These are phyloP conservation scores for Peniophora sp. DNA, from an alignment of 1,284 basidiomycete species.

Conservation along the genomic window DNA sequence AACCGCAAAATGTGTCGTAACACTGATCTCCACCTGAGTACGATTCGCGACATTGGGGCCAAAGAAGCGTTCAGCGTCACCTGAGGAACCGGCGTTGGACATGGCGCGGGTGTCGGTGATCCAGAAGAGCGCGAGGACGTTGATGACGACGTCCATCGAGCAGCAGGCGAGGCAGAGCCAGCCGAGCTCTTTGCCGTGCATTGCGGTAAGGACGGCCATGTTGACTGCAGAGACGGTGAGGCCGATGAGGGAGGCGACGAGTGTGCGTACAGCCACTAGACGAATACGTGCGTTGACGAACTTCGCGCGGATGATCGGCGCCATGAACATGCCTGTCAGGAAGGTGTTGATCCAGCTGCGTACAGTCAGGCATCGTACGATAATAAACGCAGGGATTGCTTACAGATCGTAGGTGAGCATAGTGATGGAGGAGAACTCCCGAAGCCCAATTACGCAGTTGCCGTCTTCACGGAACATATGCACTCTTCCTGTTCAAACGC, in stretches of 20 bases:
- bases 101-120: no score
- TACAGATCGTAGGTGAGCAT: conserved; percentile 34
- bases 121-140: no score
- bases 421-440: conserved; percentile 27
- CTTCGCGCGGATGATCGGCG: conserved; percentile 31
- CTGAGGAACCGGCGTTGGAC: no score
- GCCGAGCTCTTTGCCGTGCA: conserved; percentile 41
- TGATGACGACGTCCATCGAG: conserved; percentile 32
- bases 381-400: conserved; percentile 15
- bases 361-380: background rate
- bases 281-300: conserved; percentile 27
- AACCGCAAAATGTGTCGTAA: no score
- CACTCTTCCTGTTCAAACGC: conserved; percentile 25
- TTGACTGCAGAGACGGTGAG: conserved; percentile 36
- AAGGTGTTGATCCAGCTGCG: conserved; percentile 30
- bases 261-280: conserved; percentile 29
- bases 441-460: conserved; percentile 37
- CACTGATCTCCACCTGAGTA: no score
- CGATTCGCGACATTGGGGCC: no score
- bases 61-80: no score
- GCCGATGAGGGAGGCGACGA: conserved; percentile 35
- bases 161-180: conserved; percentile 50
- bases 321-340: conserved; percentile 38
- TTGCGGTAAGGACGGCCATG: conserved; percentile 37
- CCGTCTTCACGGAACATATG: conserved; percentile 22